Percentiles rank a stretch among this genome's conserved stretches.
These are phyloP conservation scores for Leccinum cinnamomeum DNA, from an alignment of 1,284 basidiomycete species.

Conservation along the genomic window DNA sequence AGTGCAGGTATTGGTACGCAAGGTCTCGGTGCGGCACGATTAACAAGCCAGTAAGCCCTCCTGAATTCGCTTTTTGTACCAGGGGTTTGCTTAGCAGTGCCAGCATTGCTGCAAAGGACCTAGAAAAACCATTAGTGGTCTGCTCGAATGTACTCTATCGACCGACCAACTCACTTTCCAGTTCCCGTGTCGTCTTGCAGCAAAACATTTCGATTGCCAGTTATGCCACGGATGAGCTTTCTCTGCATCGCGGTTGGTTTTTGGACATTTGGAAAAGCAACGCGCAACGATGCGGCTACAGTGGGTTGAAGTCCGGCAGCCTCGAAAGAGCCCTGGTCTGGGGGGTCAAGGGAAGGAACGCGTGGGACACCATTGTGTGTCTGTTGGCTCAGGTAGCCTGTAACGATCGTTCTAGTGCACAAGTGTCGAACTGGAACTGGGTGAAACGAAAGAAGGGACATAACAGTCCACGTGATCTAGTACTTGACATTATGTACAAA, in stretches of 20 bases:
- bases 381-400: constrained; percentile 23
- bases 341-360: background rate
- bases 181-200: constrained; percentile 70
- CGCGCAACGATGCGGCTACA: constrained; percentile 47
- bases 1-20: constrained; percentile 65
- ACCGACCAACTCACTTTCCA: constrained; percentile 62
- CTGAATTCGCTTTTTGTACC: constrained; percentile 13
- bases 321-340: constrained; percentile 40
- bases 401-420: constrained; percentile 19
- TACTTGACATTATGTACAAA: background rate
- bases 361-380: constrained; percentile 5
- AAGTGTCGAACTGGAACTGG: constrained; percentile 8
- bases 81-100: constrained; percentile 62
- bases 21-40: constrained; percentile 76
- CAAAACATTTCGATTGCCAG: constrained; percentile 58
- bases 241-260: constrained; percentile 60
- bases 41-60: constrained; percentile 50
- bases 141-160: constrained; percentile 1
- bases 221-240: constrained; percentile 60
- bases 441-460: constrained; percentile 23
- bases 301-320: constrained; percentile 49
- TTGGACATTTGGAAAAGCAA: constrained; percentile 63
- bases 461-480: constrained; percentile 18
- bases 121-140: constrained; percentile 29
- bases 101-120: constrained; percentile 69